Conservation (phyloP, 345 rosid genomes). For the Euclidium syriacum region DNA sequence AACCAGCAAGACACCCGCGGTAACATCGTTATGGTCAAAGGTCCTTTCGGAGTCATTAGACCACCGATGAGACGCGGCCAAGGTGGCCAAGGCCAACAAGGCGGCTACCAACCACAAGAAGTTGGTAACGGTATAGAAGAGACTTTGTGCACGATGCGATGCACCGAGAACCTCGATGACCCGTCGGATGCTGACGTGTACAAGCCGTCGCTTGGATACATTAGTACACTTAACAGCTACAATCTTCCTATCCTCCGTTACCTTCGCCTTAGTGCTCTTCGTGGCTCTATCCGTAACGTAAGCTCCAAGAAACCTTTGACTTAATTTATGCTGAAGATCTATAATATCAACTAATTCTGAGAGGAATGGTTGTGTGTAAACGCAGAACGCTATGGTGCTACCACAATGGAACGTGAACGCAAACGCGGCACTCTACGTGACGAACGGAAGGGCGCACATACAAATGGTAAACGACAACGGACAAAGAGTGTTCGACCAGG, state of each 20-base stretch:
- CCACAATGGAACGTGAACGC: constrained; percentile 69
- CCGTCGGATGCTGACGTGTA: constrained; percentile 46
- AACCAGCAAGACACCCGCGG: constrained; percentile 42
- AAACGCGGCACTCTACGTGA: constrained; percentile 50
- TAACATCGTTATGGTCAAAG: constrained; percentile 43
- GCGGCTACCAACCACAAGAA: constrained; percentile 14
- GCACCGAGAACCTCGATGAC: constrained; percentile 47
- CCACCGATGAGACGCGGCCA: constrained; percentile 34
- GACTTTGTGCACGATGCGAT: constrained; percentile 50
- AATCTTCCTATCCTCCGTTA: constrained; percentile 48
- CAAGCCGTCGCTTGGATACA: constrained; percentile 42
- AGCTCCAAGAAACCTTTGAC: neutral
- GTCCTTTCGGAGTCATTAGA: constrained; percentile 33
- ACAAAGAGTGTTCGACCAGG: constrained; percentile 46
- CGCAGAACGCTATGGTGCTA: constrained; percentile 28
- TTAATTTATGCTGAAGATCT: too few relatives aligned
- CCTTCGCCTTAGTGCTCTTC: constrained; percentile 47
- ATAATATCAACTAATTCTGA: too few relatives aligned
- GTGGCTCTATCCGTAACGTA: constrained; percentile 35
- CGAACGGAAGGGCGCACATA: constrained; percentile 42
- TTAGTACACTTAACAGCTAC: constrained; percentile 45
- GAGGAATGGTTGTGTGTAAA: neutral
- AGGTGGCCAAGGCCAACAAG: constrained; percentile 6
- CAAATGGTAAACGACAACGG: constrained; percentile 70
- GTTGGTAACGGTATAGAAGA: constrained; percentile 48